These are phyloP conservation scores for Acidomyces sp. DNA, from an alignment of 495 filamentous ascomycete genomes.

Conservation along the genomic window DNA sequence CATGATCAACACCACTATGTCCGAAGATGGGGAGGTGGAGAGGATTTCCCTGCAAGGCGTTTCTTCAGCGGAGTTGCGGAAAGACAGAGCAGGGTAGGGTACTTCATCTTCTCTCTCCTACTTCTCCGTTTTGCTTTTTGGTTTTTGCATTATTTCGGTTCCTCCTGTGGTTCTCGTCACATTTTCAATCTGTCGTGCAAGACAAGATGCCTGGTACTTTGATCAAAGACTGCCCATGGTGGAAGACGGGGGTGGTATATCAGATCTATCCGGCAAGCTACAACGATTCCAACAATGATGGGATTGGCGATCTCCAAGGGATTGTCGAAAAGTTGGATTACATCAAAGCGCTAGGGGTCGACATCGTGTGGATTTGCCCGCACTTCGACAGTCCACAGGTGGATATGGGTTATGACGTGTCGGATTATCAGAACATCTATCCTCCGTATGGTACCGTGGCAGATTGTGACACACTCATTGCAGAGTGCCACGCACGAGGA, in stretches of 20 bases:
- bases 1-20: too few relatives aligned
- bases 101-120: too few relatives aligned
- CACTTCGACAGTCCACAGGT: conserved; percentile 24
- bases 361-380: conserved; percentile 27
- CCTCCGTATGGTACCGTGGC: conserved; percentile 22
- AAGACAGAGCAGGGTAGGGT: too few relatives aligned
- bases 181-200: too few relatives aligned
- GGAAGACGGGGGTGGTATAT: conserved; percentile 18
- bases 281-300: conserved; percentile 23
- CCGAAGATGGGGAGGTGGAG: too few relatives aligned
- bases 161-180: too few relatives aligned
- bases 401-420: conserved; percentile 30
- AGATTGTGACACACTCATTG: conserved; percentile 24
- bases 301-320: conserved; percentile 18
- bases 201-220: too few relatives aligned
- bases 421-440: conserved; percentile 24
- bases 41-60: too few relatives aligned
- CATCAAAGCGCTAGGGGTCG: conserved; percentile 22
- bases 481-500: conserved; percentile 18
- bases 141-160: too few relatives aligned
- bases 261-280: conserved; percentile 28
- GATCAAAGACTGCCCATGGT: conserved; percentile 5
- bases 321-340: conserved; percentile 23
- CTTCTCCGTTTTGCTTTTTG: too few relatives aligned
- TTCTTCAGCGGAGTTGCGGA: too few relatives aligned